Conservation (phyloP, 306 rosid species). For the Vigna reflexopilosa region DNA sequence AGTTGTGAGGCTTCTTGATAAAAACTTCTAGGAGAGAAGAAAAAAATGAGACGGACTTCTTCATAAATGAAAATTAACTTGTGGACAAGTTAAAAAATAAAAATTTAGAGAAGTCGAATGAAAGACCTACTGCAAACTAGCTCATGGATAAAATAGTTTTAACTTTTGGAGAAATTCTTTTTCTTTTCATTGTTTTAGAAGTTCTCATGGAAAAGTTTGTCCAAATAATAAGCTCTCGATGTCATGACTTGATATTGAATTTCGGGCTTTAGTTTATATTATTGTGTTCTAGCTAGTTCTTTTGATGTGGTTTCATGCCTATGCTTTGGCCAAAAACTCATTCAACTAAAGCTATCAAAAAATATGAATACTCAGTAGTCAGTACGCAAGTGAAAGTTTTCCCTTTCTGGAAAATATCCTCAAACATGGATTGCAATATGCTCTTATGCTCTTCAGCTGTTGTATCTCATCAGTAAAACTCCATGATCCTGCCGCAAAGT, state of each 20-base stretch:
- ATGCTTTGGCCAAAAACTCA: constrained; percentile 18
- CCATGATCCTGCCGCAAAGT: constrained; percentile 16
- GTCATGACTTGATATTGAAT: background rate
- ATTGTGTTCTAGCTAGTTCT: background rate
- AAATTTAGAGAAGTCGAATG: too few species aligned
- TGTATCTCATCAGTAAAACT: background rate
- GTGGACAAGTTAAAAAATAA: too few species aligned
- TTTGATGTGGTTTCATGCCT: constrained; percentile 18
- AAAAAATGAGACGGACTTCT: too few species aligned
- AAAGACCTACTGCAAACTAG: too few species aligned
- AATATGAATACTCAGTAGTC: constrained; percentile 2
- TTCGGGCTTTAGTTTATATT: constrained; percentile 38
- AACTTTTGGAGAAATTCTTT: too few species aligned
- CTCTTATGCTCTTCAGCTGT: constrained; percentile 18
- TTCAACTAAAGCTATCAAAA: constrained; percentile 12
- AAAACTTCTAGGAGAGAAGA: too few species aligned
- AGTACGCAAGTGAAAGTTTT: background rate
- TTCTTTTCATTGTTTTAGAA: too few species aligned
- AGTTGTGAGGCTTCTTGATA: background rate
- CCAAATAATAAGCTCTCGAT: too few species aligned
- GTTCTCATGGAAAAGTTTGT: too few species aligned
- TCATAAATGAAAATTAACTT: too few species aligned
- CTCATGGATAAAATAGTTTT: too few species aligned
- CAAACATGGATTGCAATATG: background rate
- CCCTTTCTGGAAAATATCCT: constrained; percentile 21